Conservation (phyloP, 345 rosid genomes). For the Boechera retrofracta region DNA sequence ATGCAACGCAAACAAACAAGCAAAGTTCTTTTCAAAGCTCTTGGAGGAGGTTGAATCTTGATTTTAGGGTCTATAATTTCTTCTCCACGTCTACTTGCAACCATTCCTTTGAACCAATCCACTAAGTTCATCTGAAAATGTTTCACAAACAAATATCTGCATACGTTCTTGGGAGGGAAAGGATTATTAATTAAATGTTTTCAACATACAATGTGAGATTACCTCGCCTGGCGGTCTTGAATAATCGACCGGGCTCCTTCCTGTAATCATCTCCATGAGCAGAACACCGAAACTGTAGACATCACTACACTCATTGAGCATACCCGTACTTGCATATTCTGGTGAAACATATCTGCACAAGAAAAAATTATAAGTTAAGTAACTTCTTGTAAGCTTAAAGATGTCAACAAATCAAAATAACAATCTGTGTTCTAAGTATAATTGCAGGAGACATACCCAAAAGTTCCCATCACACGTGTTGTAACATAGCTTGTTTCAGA, state of each 20-base stretch:
- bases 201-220: not conserved
- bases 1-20: conserved; percentile 92
- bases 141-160: conserved; percentile 11
- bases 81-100: conserved; percentile 83
- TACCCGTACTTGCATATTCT: conserved; percentile 93
- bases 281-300: conserved; percentile 92
- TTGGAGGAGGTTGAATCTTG: conserved; percentile 59
- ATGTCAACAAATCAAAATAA: too few species aligned
- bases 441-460: conserved; percentile 52
- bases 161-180: conserved; percentile 5
- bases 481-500: conserved; percentile 89
- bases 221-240: conserved; percentile 95
- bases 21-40: conserved; percentile 77
- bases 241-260: conserved; percentile 88
- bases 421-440: too few species aligned
- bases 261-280: conserved; percentile 95
- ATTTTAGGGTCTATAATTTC: conserved; percentile 83
- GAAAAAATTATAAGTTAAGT: too few species aligned
- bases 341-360: conserved; percentile 83
- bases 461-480: conserved; percentile 98
- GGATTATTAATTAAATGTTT: not conserved
- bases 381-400: too few species aligned
- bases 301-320: conserved; percentile 96
- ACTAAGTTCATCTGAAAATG: conserved; percentile 78
- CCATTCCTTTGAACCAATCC: conserved; percentile 98